Evolutionary conservation across 352 stramenopile species (phyloP).

Genomic region (Plasmopara viticola): DNA sequence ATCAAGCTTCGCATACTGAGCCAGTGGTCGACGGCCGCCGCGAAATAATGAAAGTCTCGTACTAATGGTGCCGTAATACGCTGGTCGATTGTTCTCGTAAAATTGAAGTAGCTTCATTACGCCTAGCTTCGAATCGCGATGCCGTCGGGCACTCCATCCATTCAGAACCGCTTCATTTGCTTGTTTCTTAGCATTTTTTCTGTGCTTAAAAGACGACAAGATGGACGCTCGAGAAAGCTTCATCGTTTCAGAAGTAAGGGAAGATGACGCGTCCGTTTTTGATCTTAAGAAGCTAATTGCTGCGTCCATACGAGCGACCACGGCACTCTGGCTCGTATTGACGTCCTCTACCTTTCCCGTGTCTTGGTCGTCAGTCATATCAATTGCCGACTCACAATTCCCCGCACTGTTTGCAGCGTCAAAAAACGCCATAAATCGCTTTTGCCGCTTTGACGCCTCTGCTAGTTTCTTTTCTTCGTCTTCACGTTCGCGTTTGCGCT

Average conservation of each 20-base stretch:
- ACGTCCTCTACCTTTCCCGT: not conserved
- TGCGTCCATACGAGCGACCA: slow-evolving; percentile 52
- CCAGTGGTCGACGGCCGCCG: slow-evolving; percentile 58
- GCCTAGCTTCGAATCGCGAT: slow-evolving; percentile 51
- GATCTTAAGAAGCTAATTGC: slow-evolving; percentile 21
- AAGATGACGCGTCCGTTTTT: not conserved
- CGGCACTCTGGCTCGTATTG: slow-evolving; percentile 19
- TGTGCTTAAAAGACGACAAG: slow-evolving; percentile 22
- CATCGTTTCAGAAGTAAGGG: not conserved
- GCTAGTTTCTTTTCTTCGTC: slow-evolving; percentile 30
- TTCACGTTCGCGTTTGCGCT: slow-evolving; percentile 44
- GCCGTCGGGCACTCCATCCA: slow-evolving; percentile 45
- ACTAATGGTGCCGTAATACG: slow-evolving; percentile 77
- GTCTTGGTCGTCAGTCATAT: slow-evolving; percentile 15
- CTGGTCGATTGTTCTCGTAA: slow-evolving; percentile 74
- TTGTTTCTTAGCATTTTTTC: slow-evolving; percentile 4
- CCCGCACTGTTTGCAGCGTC: slow-evolving; percentile 2
- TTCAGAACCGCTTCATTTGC: slow-evolving; percentile 15
- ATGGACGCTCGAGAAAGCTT: slow-evolving; percentile 9
- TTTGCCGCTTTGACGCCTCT: slow-evolving; percentile 46
- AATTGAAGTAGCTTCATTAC: slow-evolving; percentile 86
- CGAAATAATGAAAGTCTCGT: slow-evolving; percentile 44
- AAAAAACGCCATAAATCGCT: slow-evolving; percentile 65
- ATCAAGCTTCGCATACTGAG: slow-evolving; percentile 57
- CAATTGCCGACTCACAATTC: slow-evolving; percentile 13